Conservation (phyloP, 2,329 filamentous ascomycete genomes). For the Aaosphaeria pasadenensis region DNA sequence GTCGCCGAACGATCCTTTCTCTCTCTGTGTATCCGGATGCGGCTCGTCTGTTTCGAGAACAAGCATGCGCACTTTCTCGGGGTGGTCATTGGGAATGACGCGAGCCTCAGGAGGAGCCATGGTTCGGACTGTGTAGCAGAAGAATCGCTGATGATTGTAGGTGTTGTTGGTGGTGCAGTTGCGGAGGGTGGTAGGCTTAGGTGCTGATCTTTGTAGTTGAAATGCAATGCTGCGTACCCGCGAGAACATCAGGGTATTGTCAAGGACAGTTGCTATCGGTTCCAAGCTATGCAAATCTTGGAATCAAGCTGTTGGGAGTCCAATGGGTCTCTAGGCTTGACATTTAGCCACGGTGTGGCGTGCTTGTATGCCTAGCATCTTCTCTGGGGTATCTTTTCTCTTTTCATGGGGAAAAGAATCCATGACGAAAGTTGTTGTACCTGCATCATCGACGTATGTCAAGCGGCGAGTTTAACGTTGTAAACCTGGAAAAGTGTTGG, state of each 20-base stretch:
- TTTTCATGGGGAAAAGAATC: not conserved
- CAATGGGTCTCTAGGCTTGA: too few relatives aligned
- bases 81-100: conserved; percentile 19
- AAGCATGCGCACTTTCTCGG: conserved; percentile 44
- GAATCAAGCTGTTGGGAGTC: too few relatives aligned
- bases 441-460: not conserved
- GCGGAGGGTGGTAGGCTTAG: too few relatives aligned
- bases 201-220: not conserved
- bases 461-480: not conserved
- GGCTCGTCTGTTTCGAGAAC: conserved; percentile 60
- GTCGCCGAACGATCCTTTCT: conserved; percentile 54
- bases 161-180: too few relatives aligned
- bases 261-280: not conserved
- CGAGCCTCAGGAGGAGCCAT: conserved; percentile 24
- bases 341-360: not conserved
- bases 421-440: not conserved
- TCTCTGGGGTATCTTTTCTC: too few relatives aligned
- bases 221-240: not conserved
- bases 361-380: not conserved
- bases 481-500: not conserved
- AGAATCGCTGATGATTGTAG: not conserved
- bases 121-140: not conserved
- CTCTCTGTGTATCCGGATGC: conserved; percentile 49
- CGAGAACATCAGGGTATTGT: not conserved
- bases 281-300: not conserved